Evolutionary conservation across 2,329 filamentous ascomycete genomes (phyloP), one percentile per base, ranked within the genome.

Genomic region (Phaeosphaeriaceae sp.): DNA sequence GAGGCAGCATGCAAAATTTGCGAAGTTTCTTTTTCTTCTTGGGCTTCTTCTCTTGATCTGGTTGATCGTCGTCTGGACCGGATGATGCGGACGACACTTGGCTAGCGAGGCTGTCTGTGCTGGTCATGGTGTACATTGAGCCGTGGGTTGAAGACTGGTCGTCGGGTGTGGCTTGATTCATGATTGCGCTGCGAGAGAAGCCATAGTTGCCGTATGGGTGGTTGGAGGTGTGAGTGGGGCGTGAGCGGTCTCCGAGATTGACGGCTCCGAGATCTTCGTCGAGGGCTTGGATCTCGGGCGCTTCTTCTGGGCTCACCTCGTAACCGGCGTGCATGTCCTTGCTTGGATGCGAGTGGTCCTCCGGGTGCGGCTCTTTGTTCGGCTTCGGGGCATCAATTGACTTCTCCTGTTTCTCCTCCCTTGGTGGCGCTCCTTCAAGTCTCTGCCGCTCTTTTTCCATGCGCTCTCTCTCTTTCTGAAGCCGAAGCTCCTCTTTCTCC

Each of bases 1-100:
- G 80, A 0, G 86, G 92, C 2, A 94, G 78, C 67, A 89, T 88
- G 78, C 93, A 95, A 76, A 97, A 97, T 70, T 91, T 94, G 58
- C 87, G 86, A 52, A 90, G 83, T 67, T 89, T 89, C 48, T 76
- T 74, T 26, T 67, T 76, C 65, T 67, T 76, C 65, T 78, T 81
- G 30, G 73, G 55, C 69, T 70, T 35, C 4, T 35, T 24, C 13
- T 58, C 59, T 2, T 59, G 44, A 6, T 59, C 47, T 28, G 26
- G 26, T 28, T 28, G 26, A 0, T 30, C 32, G 3, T 40, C 35
- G 17, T n/a, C 35, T n/a, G 15, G 15, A 7, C 35, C 35, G 4
- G 15, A 40, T 15, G 35, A 40, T 3, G 40, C 19, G 1, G 46
- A 49, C 9, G 49, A 19, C 5, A 44, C 52, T 9, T 60, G 48